phyloP scores from a whole-genome alignment of 495 filamentous ascomycete species.

The Ascobolus immersus region DNA sequence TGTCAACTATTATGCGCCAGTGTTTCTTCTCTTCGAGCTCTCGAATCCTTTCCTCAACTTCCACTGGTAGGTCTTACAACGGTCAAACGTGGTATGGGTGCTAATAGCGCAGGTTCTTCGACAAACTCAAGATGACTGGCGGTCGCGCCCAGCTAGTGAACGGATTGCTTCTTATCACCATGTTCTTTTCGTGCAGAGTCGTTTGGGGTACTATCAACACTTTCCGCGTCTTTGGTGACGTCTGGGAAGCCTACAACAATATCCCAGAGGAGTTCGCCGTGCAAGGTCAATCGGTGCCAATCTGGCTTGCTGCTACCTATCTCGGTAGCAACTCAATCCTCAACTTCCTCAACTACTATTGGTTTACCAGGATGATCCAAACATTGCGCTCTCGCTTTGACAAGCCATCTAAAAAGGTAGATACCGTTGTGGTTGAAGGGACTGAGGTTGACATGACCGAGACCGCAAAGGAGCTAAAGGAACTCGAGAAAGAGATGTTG shows the following conservation, averaged over 20 bases:
- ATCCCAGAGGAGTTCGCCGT: conserved; percentile 17
- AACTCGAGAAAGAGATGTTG: too few species aligned
- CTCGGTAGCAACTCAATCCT: conserved; percentile 51
- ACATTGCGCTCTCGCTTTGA: conserved; percentile 73
- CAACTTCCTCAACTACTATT: conserved; percentile 77
- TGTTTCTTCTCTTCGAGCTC: conserved; percentile 95
- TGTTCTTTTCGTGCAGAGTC: conserved; percentile 74
- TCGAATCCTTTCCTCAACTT: conserved; percentile 83
- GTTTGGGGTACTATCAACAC: conserved; percentile 80
- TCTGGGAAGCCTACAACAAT: conserved; percentile 36
- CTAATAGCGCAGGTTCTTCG: conserved; percentile 36
- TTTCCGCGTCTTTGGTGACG: conserved; percentile 47
- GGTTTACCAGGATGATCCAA: conserved; percentile 93
- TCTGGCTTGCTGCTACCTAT: conserved; percentile 60
- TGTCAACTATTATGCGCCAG: conserved; percentile 70
- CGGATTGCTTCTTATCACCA: conserved; percentile 41
- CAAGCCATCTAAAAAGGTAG: conserved; percentile 20
- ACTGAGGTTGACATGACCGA: conserved; percentile 15
- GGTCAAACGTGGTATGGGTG: neutral
- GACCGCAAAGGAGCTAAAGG: too few species aligned
- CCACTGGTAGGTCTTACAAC: conserved; percentile 38
- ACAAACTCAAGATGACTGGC: conserved; percentile 88
- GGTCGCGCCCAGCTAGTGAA: conserved; percentile 62
- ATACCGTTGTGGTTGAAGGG: conserved; percentile 9
- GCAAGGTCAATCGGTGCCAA: conserved; percentile 28